Percentiles rank a stretch among this genome's conserved stretches.
phyloP scores from a whole-genome alignment of 2,329 filamentous ascomycete species.

The Aspergillus sp. region DNA sequence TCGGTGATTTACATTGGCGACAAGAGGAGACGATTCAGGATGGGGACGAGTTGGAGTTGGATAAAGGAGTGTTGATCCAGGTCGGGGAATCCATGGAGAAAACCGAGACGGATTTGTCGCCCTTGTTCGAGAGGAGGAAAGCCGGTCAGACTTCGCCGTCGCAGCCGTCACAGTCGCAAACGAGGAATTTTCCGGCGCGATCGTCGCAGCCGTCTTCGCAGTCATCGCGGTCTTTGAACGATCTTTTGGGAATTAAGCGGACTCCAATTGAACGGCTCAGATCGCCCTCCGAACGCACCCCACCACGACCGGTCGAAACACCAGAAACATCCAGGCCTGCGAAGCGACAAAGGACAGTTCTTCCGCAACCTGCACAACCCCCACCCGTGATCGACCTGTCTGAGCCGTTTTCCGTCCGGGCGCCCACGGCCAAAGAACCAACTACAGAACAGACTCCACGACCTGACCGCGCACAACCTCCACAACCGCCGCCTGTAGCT shows the following conservation, averaged over 20 bases:
- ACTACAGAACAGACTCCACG: not conserved
- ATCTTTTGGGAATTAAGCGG: slow-evolving; percentile 59
- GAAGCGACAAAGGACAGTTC: slow-evolving; percentile 27
- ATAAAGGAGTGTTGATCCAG: slow-evolving; percentile 71
- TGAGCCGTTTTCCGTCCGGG: slow-evolving; percentile 1
- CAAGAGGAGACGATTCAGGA: slow-evolving; percentile 62
- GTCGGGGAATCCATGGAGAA: slow-evolving; percentile 68
- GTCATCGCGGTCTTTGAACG: slow-evolving; percentile 52
- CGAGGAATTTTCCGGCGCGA: slow-evolving; percentile 11
- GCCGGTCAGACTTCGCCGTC: slow-evolving; percentile 24
- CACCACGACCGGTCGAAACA: slow-evolving; percentile 6
- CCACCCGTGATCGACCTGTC: slow-evolving; percentile 19
- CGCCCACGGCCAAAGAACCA: not conserved
- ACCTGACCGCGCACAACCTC: not conserved
- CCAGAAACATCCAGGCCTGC: slow-evolving; percentile 6
- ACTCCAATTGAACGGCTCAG: slow-evolving; percentile 58
- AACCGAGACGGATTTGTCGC: slow-evolving; percentile 69
- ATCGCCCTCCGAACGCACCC: slow-evolving; percentile 57
- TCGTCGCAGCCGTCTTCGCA: slow-evolving; percentile 25
- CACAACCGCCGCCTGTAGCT: not conserved
- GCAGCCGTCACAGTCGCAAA: slow-evolving; percentile 31
- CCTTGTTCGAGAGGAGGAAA: slow-evolving; percentile 64
- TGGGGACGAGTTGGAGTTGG: slow-evolving; percentile 74
- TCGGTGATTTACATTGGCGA: slow-evolving; percentile 80
- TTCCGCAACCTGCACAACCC: slow-evolving; percentile 3